Base-by-base conservation (phyloP, 129 eudicot species). In the Calendula officinalis region DNA sequence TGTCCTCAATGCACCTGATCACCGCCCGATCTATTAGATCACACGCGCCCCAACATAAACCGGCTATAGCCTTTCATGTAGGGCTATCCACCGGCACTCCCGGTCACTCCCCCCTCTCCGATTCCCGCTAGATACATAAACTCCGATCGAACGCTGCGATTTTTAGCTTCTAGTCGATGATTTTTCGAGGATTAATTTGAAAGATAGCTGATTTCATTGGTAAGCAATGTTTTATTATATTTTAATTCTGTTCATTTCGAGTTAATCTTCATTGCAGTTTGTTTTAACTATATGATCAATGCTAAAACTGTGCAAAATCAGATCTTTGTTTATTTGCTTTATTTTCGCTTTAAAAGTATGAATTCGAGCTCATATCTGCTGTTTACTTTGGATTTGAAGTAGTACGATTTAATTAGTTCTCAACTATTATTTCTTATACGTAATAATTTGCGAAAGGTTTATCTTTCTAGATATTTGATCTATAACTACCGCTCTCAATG, bases 111-210 rank as follows among this genome's bases (percentile, higher is more conserved):
- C 60, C 54, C 62, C 46, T 69, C 66, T 64, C 67, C 66, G 51
- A 53, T 74, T 74, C 78, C 67, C 78, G 78, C 73, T 64, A 66
- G 67, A 74, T 74, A 74, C 78, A 74, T 74, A 73, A 66, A 66
- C 73, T 65, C 62, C 55, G 73, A 74, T 66, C 71, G 70, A 63
- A 62, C 77, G 32, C 76, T 61, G 10, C 62, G 35, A 62, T 35
- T 37, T 53, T 32, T 71, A 22, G 30, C 30, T 22, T 22, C 30
- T 22, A 22, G 30, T 22, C 30, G 30, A 22, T 58, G 9, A 36
- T 54, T 32, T 59, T 17, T 14, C 0, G 17, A 40, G 32, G 1
- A 8, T 39, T 32, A 30, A 9, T 33, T 71, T 6, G 35, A 11
- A 30, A 11, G 32, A 62, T 52, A 22, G 30, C 30, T n/a, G 30